A percentile compares a stretch with the other conserved stretches of the same genome.
Conservation (phyloP, 2,329 filamentous ascomycete genomes). For the Colletotrichum coccodes region DNA sequence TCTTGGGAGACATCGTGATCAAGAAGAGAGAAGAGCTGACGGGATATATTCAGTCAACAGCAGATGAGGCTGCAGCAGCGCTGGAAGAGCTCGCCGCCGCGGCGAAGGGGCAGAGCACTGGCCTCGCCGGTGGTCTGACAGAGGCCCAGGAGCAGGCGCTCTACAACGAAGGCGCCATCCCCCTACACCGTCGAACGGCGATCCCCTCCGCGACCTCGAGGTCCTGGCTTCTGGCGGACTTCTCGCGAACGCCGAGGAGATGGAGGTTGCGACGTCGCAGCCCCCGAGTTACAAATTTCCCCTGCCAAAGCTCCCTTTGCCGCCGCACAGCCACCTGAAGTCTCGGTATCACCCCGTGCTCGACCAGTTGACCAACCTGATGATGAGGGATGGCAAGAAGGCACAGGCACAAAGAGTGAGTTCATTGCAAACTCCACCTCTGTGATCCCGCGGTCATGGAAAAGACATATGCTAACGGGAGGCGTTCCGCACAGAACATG, state of each 20-base stretch:
- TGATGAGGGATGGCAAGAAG: slow-evolving; percentile 94
- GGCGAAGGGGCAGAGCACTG: background rate
- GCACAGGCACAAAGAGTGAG: slow-evolving; percentile 87
- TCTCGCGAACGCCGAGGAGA: slow-evolving; percentile 41
- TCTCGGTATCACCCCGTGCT: slow-evolving; percentile 88
- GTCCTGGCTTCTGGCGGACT: slow-evolving; percentile 43
- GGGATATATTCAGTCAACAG: slow-evolving; percentile 5
- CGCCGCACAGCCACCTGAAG: slow-evolving; percentile 72
- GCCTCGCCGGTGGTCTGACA: slow-evolving; percentile 47
- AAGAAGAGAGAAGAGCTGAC: background rate
- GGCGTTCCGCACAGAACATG: slow-evolving; percentile 73
- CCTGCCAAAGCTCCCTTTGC: slow-evolving; percentile 74
- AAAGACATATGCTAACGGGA: slow-evolving; percentile 16
- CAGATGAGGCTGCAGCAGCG: slow-evolving; percentile 24
- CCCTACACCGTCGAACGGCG: slow-evolving; percentile 36
- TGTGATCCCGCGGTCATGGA: background rate
- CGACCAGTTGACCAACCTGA: slow-evolving; percentile 85
- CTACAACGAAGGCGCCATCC: slow-evolving; percentile 53
- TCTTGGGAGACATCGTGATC: background rate
- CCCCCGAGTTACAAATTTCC: slow-evolving; percentile 79
- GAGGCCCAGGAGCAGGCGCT: slow-evolving; percentile 55
- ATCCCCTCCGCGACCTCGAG: slow-evolving; percentile 40
- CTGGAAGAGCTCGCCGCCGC: slow-evolving; percentile 22
- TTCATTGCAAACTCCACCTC: slow-evolving; percentile 28
- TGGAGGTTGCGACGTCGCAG: slow-evolving; percentile 35